Base-by-base conservation (phyloP, 2,329 filamentous ascomycete species). In the Sporothrix pseudoabietina region DNA sequence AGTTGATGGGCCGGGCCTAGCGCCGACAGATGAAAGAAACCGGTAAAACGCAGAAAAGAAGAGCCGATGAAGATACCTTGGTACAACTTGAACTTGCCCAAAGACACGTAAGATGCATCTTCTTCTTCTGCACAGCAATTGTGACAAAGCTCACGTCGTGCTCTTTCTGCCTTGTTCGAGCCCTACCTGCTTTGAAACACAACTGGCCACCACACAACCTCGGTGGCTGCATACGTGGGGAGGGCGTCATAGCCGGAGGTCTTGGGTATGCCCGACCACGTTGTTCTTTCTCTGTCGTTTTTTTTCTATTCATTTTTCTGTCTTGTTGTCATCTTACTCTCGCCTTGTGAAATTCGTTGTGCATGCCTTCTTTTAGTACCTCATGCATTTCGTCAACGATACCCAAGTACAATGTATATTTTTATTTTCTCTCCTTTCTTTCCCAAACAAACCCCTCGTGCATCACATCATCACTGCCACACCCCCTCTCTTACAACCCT, bases 1-100 rank as follows among this genome's bases (percentile, higher is more conserved):
- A 41, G 19, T 55, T 32, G n/a, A 69, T 55, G 66, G 66, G 66
- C 66, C 66, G 66, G 26, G 49, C 66, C 66, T 69, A 69, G 66
- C 70, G 41, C 52, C 22, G 44, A 71, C 54, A 72, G 55, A 59
- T 52, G 32, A 19, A 32, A 59, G 49, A 19, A 66, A 54, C 26
- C 32, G 47, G 26, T 22, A 52, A 63, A 35, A 35, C 66, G 5
- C 12, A 39, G 35, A 19, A 10, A 66, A 47, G 10, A 30, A 26
- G 16, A 30, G 39, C 59, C 35, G 35, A 26, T 63, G 35, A 14
- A 26, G 35, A 44, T 63, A 44, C 9, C n/a, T 19, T 22, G 35
- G 35, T 44, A 22, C 59, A 30, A 14, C 8, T 9, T 26, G 2
- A 7, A 4, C 22, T 26, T 22, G 5, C 22, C 52, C 52, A n/a